phyloP scores from a whole-genome alignment of 176 grass and related monocot species.

The Zoysia pacifica region DNA sequence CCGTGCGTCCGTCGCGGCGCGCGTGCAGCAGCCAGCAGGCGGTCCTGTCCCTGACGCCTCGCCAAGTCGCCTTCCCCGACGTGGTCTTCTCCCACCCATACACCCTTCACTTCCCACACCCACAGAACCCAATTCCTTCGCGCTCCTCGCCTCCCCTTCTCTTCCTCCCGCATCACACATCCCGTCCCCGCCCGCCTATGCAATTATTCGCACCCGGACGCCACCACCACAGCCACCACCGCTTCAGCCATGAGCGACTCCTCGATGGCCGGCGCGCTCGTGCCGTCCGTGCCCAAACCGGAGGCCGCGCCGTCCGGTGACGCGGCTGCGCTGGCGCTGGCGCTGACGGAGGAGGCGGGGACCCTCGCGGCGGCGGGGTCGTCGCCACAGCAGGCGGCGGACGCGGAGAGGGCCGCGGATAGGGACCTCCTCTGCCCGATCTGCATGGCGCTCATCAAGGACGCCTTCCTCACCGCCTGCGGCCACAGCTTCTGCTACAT shows the following conservation, averaged over 20 bases:
- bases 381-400: neutral
- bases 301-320: constrained; percentile 45
- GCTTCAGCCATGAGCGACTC: constrained; percentile 65
- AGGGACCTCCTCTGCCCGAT: constrained; percentile 96
- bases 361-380: neutral
- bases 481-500: constrained; percentile 99
- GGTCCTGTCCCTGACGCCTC: neutral
- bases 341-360: constrained; percentile 8
- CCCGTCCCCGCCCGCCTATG: neutral
- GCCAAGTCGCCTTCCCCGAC: constrained; percentile 41
- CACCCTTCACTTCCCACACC: constrained; percentile 43
- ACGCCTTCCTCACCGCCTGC: constrained; percentile 92
- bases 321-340: constrained; percentile 29
- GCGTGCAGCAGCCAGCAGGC: neutral
- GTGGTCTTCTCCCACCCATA: constrained; percentile 83
- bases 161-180: neutral
- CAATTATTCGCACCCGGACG: constrained; percentile 39
- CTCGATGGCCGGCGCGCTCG: constrained; percentile 73
- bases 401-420: constrained; percentile 34
- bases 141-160: too few relatives aligned
- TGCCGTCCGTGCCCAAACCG: constrained; percentile 82
- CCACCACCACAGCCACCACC: neutral
- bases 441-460: constrained; percentile 98
- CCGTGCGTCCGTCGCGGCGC: neutral
- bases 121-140: constrained; percentile 32